Conservation (phyloP, 2,329 filamentous ascomycete genomes). For the Trematosphaeria pertusa region DNA sequence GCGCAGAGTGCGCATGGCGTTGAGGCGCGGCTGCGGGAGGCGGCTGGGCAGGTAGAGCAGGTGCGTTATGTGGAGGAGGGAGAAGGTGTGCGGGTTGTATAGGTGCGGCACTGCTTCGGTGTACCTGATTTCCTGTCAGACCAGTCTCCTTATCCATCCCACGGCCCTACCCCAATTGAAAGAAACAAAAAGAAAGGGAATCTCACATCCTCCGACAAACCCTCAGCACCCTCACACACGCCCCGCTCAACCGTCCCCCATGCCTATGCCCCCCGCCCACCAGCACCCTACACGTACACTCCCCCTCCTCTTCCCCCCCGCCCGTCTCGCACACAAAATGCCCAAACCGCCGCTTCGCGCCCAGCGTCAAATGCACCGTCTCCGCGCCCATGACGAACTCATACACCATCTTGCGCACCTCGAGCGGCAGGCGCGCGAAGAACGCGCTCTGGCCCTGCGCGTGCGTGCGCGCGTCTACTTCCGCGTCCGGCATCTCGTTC, state of each 20-base stretch:
- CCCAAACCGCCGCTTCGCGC: constrained; percentile 35
- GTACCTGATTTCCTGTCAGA: constrained; percentile 28
- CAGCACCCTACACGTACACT: constrained; percentile 39
- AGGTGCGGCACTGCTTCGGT: constrained; percentile 38
- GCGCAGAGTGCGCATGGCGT: constrained; percentile 35
- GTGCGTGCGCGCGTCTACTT: constrained; percentile 35
- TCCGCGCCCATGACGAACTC: neutral
- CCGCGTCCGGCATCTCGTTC: constrained; percentile 24
- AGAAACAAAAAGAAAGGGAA: constrained; percentile 12
- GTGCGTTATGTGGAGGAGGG: constrained; percentile 42
- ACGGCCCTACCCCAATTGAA: neutral
- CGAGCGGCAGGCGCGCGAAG: neutral
- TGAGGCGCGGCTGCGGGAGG: constrained; percentile 32
- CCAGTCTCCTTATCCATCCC: neutral
- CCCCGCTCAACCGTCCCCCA: constrained; percentile 18
- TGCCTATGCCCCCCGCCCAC: constrained; percentile 33
- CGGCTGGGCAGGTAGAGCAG: constrained; percentile 40
- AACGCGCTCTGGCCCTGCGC: neutral
- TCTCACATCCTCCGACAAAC: constrained; percentile 40
- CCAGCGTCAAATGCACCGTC: constrained; percentile 38
- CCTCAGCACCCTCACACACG: constrained; percentile 23
- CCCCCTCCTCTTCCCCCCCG: constrained; percentile 8
- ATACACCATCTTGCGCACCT: neutral
- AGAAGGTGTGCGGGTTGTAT: constrained; percentile 40
- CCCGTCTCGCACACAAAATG: constrained; percentile 40